Base-by-base conservation (phyloP, 2,329 filamentous ascomycete genomes). In the Chaetomiaceae sp. region DNA sequence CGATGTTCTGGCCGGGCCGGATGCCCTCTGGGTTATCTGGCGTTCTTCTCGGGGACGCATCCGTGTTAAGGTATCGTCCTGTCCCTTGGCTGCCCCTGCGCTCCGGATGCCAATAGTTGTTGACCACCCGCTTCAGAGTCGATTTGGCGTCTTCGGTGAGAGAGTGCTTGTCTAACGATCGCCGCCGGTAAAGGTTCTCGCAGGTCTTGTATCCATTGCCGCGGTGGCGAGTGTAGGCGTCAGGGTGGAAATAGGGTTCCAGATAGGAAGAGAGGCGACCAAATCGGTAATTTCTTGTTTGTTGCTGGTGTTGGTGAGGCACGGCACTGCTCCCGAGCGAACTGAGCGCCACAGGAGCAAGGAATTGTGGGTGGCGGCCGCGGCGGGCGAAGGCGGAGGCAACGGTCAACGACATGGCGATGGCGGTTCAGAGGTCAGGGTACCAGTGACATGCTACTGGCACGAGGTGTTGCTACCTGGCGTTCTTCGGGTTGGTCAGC, bases 281-380 rank as follows among this genome's bases (percentile, higher is more conserved):
- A 52, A 80, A 72, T 53, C 76, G 73, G 54, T 79, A 77, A 31
- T 60, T 61, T 31, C 79, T 73, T 30, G 59, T 65, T 55, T 77
- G 75, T 54, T 78, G 74, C 38, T 69, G 65, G 16, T 58, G 62
- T 42, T 63, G 63, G 30, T 59, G 58, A 16, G 59, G 40, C 13
- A 62, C 40, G 30, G 62, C 59, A 21, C 57, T 39, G 23, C 42
- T 45, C 5, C 33, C 37, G 16, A 49, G 19, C 21, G 48, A 45
- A 37, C 44, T 30, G 23, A 55, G 49, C 12, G 47, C 21, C 13
- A 25, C 40, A 3, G 50, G 51, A 16, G 55, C 49, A 16, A 58
- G 46, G 27, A 58, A 42, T 45, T 49, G 60, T 58, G 44, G 63
- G 53, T 54, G 53, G 48, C 62, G 61, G 30, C 62, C 57, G 40